Evolutionary conservation across 805 yeast genomes (phyloP).

Genomic region (Candida multigemmis): DNA sequence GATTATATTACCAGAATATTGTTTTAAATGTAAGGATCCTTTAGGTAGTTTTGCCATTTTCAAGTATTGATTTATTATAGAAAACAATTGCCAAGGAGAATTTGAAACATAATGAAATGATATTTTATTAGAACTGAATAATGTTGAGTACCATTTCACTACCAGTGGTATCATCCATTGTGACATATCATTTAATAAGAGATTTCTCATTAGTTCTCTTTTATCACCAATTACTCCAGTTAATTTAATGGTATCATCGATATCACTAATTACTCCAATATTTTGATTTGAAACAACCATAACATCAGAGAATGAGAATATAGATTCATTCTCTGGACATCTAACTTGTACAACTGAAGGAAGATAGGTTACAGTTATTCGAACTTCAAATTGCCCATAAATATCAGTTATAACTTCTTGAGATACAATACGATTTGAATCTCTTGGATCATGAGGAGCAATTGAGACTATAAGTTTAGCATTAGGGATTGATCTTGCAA

Average conservation of each 20-base stretch:
- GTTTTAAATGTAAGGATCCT: slow-evolving; percentile 83
- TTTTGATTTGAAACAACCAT: slow-evolving; percentile 39
- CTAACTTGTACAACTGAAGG: slow-evolving; percentile 54
- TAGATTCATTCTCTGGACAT: slow-evolving; percentile 36
- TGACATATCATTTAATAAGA: slow-evolving; percentile 55
- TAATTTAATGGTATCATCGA: slow-evolving; percentile 87
- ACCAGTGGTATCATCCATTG: slow-evolving; percentile 73
- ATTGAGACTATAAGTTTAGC: slow-evolving; percentile 46
- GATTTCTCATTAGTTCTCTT: slow-evolving; percentile 70
- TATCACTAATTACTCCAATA: slow-evolving; percentile 74
- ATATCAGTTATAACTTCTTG: slow-evolving; percentile 43
- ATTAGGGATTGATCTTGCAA: slow-evolving; percentile 56
- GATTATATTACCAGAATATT: slow-evolving; percentile 75
- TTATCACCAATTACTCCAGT: slow-evolving; percentile 91
- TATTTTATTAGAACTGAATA: slow-evolving; percentile 36
- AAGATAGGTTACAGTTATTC: slow-evolving; percentile 44
- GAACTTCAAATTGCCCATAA: slow-evolving; percentile 56
- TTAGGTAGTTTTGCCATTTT: slow-evolving; percentile 49
- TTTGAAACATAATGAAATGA: slow-evolving; percentile 92
- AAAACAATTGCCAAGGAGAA: slow-evolving; percentile 85
- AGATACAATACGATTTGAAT: slow-evolving; percentile 15
- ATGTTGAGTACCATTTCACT: slow-evolving; percentile 56
- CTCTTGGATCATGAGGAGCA: slow-evolving; percentile 36
- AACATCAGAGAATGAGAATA: slow-evolving; percentile 37
- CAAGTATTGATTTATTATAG: slow-evolving; percentile 50